phyloP scores from a whole-genome alignment of 331 rosid species.

The Phaseolus coccineus region DNA sequence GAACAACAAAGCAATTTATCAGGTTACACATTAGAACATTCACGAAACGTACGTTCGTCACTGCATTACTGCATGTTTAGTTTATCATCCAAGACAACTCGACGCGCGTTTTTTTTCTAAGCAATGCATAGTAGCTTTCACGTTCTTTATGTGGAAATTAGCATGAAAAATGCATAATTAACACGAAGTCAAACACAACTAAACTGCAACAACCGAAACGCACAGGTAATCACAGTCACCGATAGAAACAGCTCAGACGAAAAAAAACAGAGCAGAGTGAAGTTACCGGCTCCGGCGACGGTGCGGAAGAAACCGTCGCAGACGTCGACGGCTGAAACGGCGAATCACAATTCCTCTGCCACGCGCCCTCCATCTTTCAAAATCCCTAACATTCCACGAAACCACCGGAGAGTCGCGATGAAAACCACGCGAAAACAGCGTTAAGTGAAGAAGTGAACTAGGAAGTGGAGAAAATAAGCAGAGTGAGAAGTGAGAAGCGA shows the following conservation, averaged over 20 bases:
- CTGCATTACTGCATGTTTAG: not conserved
- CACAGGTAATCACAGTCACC: slow-evolving; percentile 8
- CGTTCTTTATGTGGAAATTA: no score
- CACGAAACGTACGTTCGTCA: not conserved
- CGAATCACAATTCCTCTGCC: slow-evolving; percentile 53
- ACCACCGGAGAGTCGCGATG: slow-evolving; percentile 3
- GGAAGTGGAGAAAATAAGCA: not conserved
- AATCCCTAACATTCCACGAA: slow-evolving; percentile 47
- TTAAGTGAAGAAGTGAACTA: not conserved
- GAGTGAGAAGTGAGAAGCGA: not conserved
- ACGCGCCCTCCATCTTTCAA: slow-evolving; percentile 52
- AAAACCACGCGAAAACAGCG: no score
- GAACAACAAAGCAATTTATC: slow-evolving; percentile 5
- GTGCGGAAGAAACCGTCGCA: slow-evolving; percentile 48
- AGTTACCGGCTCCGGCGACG: slow-evolving; percentile 57
- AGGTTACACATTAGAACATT: not conserved
- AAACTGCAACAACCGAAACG: not conserved
- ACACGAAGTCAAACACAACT: not conserved
- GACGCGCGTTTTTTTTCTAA: not conserved
- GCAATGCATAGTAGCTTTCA: not conserved
- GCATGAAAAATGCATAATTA: not conserved
- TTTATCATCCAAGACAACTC: not conserved
- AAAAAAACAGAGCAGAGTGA: not conserved
- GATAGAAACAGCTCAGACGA: not conserved
- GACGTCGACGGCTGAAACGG: slow-evolving; percentile 52